phyloP scores from a whole-genome alignment of 2,329 filamentous ascomycete species.

The Penicillium sp. region DNA sequence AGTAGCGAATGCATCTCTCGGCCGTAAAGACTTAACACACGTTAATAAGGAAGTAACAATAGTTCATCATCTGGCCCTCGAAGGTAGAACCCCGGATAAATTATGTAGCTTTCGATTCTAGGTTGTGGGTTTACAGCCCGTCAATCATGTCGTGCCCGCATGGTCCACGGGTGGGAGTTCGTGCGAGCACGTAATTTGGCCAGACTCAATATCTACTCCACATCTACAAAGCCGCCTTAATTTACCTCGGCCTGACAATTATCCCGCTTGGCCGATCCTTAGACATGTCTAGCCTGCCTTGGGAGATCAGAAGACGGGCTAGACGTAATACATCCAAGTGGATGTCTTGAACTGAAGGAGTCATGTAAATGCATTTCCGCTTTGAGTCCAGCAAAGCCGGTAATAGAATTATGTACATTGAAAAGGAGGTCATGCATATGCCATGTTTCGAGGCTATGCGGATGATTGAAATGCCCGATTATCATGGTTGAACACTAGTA shows the following conservation, averaged over 20 bases:
- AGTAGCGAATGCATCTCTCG: background rate
- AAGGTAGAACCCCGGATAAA: too few relatives aligned
- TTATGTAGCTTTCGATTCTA: too few relatives aligned
- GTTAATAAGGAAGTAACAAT: too few relatives aligned
- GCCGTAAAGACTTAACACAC: constrained; percentile 1
- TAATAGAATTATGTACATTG: too few relatives aligned
- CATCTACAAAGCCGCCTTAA: too few relatives aligned
- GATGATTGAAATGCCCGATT: constrained; percentile 49
- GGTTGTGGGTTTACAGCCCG: constrained; percentile 60
- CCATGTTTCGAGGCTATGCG: constrained; percentile 3
- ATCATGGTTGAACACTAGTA: constrained; percentile 85
- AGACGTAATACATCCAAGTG: too few relatives aligned
- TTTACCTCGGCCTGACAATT: too few relatives aligned
- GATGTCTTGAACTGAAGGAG: too few relatives aligned
- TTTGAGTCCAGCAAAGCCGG: too few relatives aligned
- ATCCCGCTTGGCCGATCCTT: constrained; percentile 64
- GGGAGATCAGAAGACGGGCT: constrained; percentile 29
- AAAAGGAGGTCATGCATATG: background rate
- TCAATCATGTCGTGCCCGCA: background rate
- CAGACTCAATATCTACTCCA: too few relatives aligned
- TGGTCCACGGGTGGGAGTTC: constrained; percentile 46
- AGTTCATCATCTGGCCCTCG: too few relatives aligned
- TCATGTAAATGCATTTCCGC: too few relatives aligned
- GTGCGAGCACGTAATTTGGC: constrained; percentile 64
- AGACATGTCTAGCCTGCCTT: constrained; percentile 47